These are phyloP conservation scores for Endothia cerciana DNA, from an alignment of 2,329 filamentous ascomycete genomes.

Conservation along the genomic window DNA sequence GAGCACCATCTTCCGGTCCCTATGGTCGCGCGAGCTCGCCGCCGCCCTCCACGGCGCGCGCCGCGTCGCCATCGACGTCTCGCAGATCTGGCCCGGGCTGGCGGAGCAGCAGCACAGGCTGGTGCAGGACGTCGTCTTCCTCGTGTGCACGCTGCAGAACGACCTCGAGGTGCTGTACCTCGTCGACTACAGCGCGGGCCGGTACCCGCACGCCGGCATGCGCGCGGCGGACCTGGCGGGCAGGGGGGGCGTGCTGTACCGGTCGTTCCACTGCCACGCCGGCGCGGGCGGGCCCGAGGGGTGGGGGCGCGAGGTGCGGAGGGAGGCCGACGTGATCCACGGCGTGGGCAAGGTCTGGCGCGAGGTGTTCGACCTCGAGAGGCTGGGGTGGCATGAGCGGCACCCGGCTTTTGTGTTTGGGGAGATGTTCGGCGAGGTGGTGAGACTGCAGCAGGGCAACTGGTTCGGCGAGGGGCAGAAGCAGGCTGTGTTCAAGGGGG, in stretches of 20 bases:
- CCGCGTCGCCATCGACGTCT: conserved; percentile 29
- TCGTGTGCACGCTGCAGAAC: conserved; percentile 29
- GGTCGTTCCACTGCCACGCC: conserved; percentile 30
- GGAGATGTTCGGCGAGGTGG: conserved; percentile 35
- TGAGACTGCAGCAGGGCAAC: conserved; percentile 37
- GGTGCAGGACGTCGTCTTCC: conserved; percentile 28
- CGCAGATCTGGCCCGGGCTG: conserved; percentile 25
- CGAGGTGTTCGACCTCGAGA: conserved; percentile 39
- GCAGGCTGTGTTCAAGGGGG: conserved; percentile 20
- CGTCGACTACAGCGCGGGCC: conserved; percentile 26
- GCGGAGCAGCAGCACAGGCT: conserved; percentile 6
- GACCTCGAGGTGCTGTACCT: conserved; percentile 30
- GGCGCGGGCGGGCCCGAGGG: background rate
- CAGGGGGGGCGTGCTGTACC: conserved; percentile 32
- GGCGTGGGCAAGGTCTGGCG: conserved; percentile 38
- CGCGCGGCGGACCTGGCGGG: conserved; percentile 28
- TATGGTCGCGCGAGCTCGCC: conserved; percentile 26
- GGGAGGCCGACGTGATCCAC: conserved; percentile 37
- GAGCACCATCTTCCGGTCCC: conserved; percentile 23
- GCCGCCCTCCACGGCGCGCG: conserved; percentile 24
- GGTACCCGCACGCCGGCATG: background rate
- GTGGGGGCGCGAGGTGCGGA: conserved; percentile 26
- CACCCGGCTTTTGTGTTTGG: conserved; percentile 40
- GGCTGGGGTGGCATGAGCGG: conserved; percentile 37
- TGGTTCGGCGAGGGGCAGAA: conserved; percentile 36